Base-by-base conservation (phyloP, 495 filamentous ascomycete genomes). In the Hypoxylon crocopeplum region DNA sequence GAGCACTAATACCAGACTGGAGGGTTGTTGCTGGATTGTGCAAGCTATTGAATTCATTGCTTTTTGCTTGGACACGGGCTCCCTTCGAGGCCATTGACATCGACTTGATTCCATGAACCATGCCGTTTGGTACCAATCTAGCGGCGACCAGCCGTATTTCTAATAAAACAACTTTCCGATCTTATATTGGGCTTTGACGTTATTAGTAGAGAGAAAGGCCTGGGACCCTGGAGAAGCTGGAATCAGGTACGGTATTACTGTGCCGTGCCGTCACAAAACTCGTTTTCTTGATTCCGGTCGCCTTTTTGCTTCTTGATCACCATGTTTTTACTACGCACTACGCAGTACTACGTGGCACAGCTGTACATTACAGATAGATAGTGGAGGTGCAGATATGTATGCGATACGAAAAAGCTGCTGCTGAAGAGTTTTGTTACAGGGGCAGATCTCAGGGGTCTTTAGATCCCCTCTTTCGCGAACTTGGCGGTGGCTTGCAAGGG, bases 351-450 rank as follows among this genome's bases (percentile, higher is more conserved):
- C 24, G 54, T 64, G 39, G 30, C 40, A 57, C 46, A 44, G 16
- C 49, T n/a, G 59, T 63, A 57, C 59, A 47, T 63, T 63, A 57
- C 59, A 60, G 54, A 54, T 13, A 12, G 7, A 38, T n/a, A n/a
- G n/a, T n/a, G n/a, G n/a, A n/a, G n/a, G 12, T 12, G 7, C 32
- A 34, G 7, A 34, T 34, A 19, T 30, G 30, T 32, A 27, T 7
- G 20, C 46, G 49, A 41, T 62, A 50, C 27, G 52, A 34, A 38
- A 22, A 41, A 5, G 32, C 19, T 32, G 37, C 39, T 51, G 52
- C 45, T 34, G 36, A 30, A 50, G 41, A 62, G 34, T 30, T 25
- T 29, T 56, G 24, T 38, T 40, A 54, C 60, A 64, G 54, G 60
- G 60, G 54, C 25, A 19, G 38, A 48, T 47, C 15, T 55, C 61